Evolutionary conservation across 2,329 filamentous ascomycete genomes (phyloP), one percentile per base, ranked within the genome.

Genomic region (Monosporascus sp.): DNA sequence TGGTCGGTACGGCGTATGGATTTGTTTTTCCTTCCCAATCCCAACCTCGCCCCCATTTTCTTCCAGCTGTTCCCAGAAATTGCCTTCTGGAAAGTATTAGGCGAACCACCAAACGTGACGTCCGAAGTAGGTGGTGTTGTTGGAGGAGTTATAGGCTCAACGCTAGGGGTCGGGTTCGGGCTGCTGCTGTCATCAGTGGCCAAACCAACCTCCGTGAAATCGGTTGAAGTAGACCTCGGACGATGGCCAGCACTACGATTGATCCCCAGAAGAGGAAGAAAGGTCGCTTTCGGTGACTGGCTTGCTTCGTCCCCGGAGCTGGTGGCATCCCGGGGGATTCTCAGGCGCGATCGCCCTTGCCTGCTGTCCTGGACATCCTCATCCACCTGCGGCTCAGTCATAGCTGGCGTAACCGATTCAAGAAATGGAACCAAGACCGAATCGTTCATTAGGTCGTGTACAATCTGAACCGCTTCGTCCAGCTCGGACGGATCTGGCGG

Each of bases 381-480:
- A 26, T 76, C 71, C 17, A 60, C 53, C 9, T 64, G 59, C 17
- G 64, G 61, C 14, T 75, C 72, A 1, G 70, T 56, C 1, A 63
- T 51, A 69, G 71, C 50, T 62, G 74, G 66, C 5, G 73, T 64
- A n/a, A 81, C 72, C 0, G 80, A 82, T 58, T 96, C 93, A 51
- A 97, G 79, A 67, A 97, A 99, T 0, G 93, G 92, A 1, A 96
- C 86, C 50, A 97, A 78, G 0, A 97, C 90, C 3, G 92, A 97
- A 69, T 97, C 94, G 64, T 96, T 95, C 92, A 99, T 97, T 52
- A 99, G 77, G 62, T 97, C 94, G 69, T 93, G 92, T 41, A 97
- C 90, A 56, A 96, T 95, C 57, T 83, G 82, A 24, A 96, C 88
- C 20, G 94, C 91, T 49, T 89, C 82, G 56, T 95, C 88, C 17